Base-by-base conservation (phyloP, 495 filamentous ascomycete genomes). In the Penicillium subrubescens region DNA sequence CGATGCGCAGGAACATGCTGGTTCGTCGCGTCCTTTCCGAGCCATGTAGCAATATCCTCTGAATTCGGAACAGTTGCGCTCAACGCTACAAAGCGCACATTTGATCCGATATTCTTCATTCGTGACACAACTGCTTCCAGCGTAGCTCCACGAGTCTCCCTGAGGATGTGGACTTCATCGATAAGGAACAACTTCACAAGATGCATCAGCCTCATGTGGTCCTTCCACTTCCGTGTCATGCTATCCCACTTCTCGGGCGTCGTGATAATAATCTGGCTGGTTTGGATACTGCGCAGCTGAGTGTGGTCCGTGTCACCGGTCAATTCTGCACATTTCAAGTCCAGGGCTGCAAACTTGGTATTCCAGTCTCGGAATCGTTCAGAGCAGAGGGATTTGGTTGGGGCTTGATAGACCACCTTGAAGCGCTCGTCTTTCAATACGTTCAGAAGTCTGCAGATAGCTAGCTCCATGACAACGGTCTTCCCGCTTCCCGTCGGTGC, bases 181-280 rank as follows among this genome's bases (percentile, higher is more conserved):
- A 99, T 96, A 21, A 99, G 84, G 60, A 97, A 97, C 0, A 99
- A 78, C 68, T 92, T 92, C 29, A 99, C 88, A 65, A 97, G 79
- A 65, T 92, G 86, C 77, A 98, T 87, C 25, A 99, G 79, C 67
- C 84, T 91, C 54, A 83, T 82, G 70, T 98, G 92, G 68, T 98
- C 95, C 68, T 91, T 89, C 95, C 95, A 99, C 75, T 93, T 95
- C 34, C 95, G 85, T 1, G 95, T 99, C 75, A 99, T 90, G 62
- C 92, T 96, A 75, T 99, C 95, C 95, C 95, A 99, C 73, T 99
- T 99, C 75, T 99, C 95, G 1, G 95, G 95, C 0, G 95, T 99
- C 0, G 95, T 98, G 55, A 99, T 89, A 62, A 99, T 97, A 61
- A 99, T 93, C 57, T 89, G 90, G 39, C 94, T 94, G 67, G 80